Conservation (phyloP, 2,329 filamentous ascomycete species). For the Nemania abortiva region DNA sequence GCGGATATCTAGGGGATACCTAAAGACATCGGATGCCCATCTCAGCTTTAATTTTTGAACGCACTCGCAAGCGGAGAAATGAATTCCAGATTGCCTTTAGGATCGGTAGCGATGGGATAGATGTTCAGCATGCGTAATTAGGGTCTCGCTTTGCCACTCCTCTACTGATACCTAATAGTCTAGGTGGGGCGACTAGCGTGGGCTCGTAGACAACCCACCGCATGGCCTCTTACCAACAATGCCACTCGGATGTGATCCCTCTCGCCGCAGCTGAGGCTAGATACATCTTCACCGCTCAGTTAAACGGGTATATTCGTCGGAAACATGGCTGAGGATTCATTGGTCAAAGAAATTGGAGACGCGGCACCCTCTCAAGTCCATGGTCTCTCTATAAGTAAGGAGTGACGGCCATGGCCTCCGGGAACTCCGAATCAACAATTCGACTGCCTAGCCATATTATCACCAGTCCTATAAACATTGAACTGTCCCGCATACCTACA, state of each 20-base stretch:
- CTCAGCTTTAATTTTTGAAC: conserved; percentile 11
- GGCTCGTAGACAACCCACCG: neutral
- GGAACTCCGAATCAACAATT: too few species aligned
- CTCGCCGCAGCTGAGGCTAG: too few species aligned
- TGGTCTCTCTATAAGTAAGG: too few species aligned
- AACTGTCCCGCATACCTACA: conserved; percentile 10
- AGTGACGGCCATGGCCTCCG: too few species aligned
- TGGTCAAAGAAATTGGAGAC: too few species aligned
- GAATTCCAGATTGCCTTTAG: conserved; percentile 10
- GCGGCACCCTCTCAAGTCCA: too few species aligned
- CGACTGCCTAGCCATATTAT: conserved; percentile 7
- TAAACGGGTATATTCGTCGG: too few species aligned
- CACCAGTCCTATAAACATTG: conserved; percentile 11
- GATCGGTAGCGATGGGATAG: conserved; percentile 11
- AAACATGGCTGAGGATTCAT: too few species aligned
- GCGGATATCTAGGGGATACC: conserved; percentile 16
- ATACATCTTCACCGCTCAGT: too few species aligned
- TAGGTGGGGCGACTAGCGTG: conserved; percentile 1
- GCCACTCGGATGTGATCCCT: neutral
- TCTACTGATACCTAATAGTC: neutral
- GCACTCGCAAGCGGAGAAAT: conserved; percentile 11
- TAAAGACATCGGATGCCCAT: conserved; percentile 11
- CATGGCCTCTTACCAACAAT: conserved; percentile 1
- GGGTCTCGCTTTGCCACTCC: conserved; percentile 2
- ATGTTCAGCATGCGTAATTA: conserved; percentile 10